phyloP scores from a whole-genome alignment of 2,329 filamentous ascomycete genomes.

The Phyllosticta citribraziliensis region DNA sequence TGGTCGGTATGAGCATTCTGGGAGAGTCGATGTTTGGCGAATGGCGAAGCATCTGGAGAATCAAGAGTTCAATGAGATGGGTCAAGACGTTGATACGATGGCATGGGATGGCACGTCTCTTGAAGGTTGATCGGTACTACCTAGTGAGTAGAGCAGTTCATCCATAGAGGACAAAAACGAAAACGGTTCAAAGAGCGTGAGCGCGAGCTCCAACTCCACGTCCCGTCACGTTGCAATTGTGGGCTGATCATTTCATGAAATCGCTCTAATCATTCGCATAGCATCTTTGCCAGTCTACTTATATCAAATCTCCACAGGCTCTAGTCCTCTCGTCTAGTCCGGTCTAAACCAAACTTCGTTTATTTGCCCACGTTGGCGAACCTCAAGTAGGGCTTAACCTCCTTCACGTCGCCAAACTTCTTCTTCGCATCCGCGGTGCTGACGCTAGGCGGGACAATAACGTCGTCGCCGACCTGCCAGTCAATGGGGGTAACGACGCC shows the following conservation, averaged over 20 bases:
- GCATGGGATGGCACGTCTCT: neutral
- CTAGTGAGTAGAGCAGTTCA: neutral
- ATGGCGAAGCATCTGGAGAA: neutral
- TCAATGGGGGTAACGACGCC: slow-evolving; percentile 52
- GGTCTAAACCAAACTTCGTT: neutral
- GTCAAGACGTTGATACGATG: neutral
- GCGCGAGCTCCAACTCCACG: neutral
- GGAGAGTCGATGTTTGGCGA: neutral
- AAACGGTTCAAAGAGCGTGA: neutral
- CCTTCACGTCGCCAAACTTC: slow-evolving; percentile 49
- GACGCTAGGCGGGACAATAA: slow-evolving; percentile 51
- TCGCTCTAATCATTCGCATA: neutral
- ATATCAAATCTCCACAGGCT: neutral
- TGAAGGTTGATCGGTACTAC: neutral
- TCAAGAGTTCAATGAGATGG: neutral
- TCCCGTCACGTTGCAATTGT: neutral
- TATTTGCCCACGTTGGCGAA: slow-evolving; percentile 32
- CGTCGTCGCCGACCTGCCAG: slow-evolving; percentile 50
- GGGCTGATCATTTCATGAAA: neutral
- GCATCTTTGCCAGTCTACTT: neutral
- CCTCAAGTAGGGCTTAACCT: slow-evolving; percentile 53
- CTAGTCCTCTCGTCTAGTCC: neutral
- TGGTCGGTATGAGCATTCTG: neutral
- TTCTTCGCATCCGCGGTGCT: slow-evolving; percentile 50
- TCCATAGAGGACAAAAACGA: neutral